phyloP scores from a whole-genome alignment of 306 rosid species.

The Adenanthera pavonina region DNA sequence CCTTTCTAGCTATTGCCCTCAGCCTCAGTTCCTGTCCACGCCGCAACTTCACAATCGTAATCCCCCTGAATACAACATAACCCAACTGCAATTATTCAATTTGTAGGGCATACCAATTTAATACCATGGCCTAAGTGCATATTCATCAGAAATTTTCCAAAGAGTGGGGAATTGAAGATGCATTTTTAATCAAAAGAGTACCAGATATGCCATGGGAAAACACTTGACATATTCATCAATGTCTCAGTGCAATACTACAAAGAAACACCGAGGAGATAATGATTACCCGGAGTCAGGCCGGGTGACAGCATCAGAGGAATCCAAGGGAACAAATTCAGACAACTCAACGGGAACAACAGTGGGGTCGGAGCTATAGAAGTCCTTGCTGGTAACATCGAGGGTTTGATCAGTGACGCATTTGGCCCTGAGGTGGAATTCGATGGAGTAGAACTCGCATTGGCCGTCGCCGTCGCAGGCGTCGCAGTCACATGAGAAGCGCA shows the following conservation, averaged over 20 bases:
- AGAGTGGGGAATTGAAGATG: neutral
- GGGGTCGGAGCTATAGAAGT: slow-evolving; percentile 83
- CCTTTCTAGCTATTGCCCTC: slow-evolving; percentile 95
- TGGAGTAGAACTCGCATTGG: slow-evolving; percentile 97
- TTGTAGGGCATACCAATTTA: too few relatives aligned
- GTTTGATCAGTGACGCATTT: slow-evolving; percentile 78
- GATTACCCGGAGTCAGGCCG: slow-evolving; percentile 28
- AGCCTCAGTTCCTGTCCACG: slow-evolving; percentile 93
- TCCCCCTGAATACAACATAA: slow-evolving; percentile 63
- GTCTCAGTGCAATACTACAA: too few relatives aligned
- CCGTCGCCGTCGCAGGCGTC: slow-evolving; percentile 98
- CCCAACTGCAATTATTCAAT: neutral
- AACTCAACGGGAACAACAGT: slow-evolving; percentile 87
- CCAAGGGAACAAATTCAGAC: slow-evolving; percentile 56
- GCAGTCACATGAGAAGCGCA: slow-evolving; percentile 99
- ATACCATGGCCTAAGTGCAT: too few relatives aligned
- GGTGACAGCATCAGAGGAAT: slow-evolving; percentile 60
- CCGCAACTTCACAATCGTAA: slow-evolving; percentile 88
- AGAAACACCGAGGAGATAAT: too few relatives aligned
- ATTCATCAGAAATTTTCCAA: neutral
- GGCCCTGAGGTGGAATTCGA: slow-evolving; percentile 87
- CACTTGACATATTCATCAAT: too few relatives aligned
- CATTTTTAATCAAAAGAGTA: too few relatives aligned
- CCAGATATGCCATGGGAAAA: too few relatives aligned
- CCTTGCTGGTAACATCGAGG: slow-evolving; percentile 87